These are phyloP conservation scores for Wickerhamomyces canadensis DNA, from an alignment of 805 yeast genomes.

Conservation along the genomic window DNA sequence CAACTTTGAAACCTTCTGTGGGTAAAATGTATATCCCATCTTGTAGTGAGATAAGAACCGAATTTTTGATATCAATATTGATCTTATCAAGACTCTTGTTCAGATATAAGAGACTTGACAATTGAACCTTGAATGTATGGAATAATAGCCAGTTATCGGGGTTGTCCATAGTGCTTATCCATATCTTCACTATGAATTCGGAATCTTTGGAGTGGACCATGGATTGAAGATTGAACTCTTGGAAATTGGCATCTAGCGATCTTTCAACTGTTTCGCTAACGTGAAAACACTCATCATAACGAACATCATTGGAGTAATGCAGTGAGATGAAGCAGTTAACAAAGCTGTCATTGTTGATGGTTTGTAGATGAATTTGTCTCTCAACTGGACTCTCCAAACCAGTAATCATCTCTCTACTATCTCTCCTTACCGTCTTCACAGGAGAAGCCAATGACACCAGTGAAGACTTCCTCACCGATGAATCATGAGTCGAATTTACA, in stretches of 20 bases:
- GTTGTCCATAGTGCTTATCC: slow-evolving; percentile 11
- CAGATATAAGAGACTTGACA: slow-evolving; percentile 27
- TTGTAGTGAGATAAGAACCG: slow-evolving; percentile 25
- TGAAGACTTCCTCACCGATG: slow-evolving; percentile 1
- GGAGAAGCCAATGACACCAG: background rate
- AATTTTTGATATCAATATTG: slow-evolving; percentile 12
- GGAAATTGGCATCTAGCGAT: slow-evolving; percentile 26
- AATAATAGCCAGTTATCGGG: slow-evolving; percentile 22
- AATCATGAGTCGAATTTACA: background rate
- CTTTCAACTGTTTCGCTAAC: slow-evolving; percentile 29
- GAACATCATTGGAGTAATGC: slow-evolving; percentile 22
- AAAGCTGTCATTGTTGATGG: slow-evolving; percentile 23
- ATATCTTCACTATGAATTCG: slow-evolving; percentile 15
- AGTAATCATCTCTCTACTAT: slow-evolving; percentile 8
- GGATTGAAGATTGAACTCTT: slow-evolving; percentile 21
- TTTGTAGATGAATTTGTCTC: slow-evolving; percentile 25
- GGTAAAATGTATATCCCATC: slow-evolving; percentile 26
- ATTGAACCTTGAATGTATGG: slow-evolving; percentile 20
- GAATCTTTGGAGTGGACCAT: slow-evolving; percentile 4
- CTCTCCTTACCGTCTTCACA: slow-evolving; percentile 8
- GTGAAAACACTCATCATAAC: slow-evolving; percentile 24
- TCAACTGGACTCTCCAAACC: slow-evolving; percentile 13
- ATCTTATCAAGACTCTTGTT: slow-evolving; percentile 25
- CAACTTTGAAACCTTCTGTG: slow-evolving; percentile 1
- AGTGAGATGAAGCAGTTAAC: slow-evolving; percentile 32